These are phyloP conservation scores for Corymbia citriodora DNA, from an alignment of 441 rosid species.

Conservation along the genomic window DNA sequence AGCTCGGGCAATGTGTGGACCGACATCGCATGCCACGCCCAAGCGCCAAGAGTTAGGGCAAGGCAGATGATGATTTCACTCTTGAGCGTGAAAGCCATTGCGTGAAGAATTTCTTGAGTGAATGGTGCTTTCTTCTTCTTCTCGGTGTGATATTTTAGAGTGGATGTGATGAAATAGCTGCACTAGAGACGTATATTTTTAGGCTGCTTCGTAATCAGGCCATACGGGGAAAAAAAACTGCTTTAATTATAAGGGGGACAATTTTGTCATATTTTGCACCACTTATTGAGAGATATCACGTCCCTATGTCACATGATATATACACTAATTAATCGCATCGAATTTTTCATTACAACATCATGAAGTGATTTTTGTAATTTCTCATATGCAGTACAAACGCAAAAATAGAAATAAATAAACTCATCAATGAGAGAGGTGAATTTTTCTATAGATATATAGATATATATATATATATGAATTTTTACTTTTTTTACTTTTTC, in stretches of 20 bases:
- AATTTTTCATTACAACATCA: no score
- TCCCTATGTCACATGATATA: not conserved
- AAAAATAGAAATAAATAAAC: not conserved
- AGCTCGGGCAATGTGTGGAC: not conserved
- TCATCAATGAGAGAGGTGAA: not conserved
- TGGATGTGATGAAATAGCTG: not conserved
- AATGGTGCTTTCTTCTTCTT: not conserved
- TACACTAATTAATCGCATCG: not conserved
- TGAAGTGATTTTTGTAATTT: not conserved
- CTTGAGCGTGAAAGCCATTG: not conserved
- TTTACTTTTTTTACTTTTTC: not conserved
- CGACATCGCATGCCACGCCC: not conserved
- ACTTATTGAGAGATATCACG: not conserved
- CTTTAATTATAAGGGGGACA: not conserved
- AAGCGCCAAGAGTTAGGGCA: not conserved
- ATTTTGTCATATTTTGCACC: not conserved
- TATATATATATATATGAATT: not conserved
- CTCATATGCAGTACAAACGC: not conserved
- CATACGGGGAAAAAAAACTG: not conserved
- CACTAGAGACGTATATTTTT: not conserved
- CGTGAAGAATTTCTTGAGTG: not conserved
- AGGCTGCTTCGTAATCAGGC: not conserved
- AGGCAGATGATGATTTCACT: not conserved
- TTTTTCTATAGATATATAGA: not conserved
- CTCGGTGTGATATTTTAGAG: not conserved